A percentile compares a stretch with the other conserved stretches of the same genome.
Evolutionary conservation across 139 green algal species (phyloP).

Genomic region (Chloropicon primus): DNA sequence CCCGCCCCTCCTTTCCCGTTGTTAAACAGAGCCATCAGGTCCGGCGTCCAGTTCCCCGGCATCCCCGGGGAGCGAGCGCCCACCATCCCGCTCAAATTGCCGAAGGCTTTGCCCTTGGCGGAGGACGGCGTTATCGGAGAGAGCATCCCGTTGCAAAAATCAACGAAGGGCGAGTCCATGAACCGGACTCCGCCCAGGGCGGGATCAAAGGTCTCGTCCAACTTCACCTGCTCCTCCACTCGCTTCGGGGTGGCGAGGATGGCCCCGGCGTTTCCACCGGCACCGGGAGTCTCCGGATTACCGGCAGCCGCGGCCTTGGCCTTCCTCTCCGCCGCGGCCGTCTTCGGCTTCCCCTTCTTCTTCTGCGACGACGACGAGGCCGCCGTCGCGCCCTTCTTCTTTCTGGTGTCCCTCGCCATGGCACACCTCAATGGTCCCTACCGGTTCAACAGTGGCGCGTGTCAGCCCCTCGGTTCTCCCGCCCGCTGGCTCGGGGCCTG

Average conservation of each 20-base stretch:
- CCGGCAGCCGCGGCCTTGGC: background rate
- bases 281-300: background rate
- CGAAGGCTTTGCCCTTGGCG: background rate
- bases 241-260: background rate
- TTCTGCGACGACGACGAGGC: background rate
- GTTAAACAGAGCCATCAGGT: background rate
- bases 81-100: background rate
- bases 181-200: background rate
- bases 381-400: background rate
- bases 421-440: background rate
- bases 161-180: background rate
- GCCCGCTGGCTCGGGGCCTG: background rate
- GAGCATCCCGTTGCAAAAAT: background rate
- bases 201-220: background rate
- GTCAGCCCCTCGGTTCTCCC: background rate
- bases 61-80: background rate
- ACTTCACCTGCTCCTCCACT: background rate
- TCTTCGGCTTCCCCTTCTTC: background rate
- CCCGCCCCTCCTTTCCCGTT: background rate
- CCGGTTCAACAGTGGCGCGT: background rate
- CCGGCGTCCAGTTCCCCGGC: background rate
- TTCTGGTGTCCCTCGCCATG: background rate
- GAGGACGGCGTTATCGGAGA: background rate
- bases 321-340: background rate
- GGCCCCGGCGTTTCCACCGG: background rate